Evolutionary conservation across 2,329 filamentous ascomycete genomes (phyloP), one percentile per base, ranked within the genome.

Genomic region (Ceratocystis alfenasii): DNA sequence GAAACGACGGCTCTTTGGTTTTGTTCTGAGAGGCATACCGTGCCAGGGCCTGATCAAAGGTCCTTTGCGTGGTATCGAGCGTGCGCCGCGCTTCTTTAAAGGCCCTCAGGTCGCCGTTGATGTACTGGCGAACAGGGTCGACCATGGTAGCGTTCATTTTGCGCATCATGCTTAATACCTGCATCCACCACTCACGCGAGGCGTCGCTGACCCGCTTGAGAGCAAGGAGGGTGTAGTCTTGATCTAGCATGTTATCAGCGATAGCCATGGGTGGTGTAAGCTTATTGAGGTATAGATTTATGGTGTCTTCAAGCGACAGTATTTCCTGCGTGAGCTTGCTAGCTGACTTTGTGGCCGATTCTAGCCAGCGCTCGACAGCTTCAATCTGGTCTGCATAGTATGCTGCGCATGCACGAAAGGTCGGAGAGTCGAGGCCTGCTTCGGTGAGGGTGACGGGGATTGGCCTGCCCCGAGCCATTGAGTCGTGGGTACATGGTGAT

Each of bases 321-420:
- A 95, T 81, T 73, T 85, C 82, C 74, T 83, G 80, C 2, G 81
- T 77, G 45, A 85, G 75, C 72, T 80, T 83, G 60, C 80, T 76
- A 7, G 81, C 81, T 60, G 80, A 79, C 69, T 77, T 77, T 61
- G 79, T 76, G 69, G 84, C 84, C 64, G 77, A 78, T 53, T 82
- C 91, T 36, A 99, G 88, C 94, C 94, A 99, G 81, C 84, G 86
- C 76, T 97, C 94, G 68, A 97, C 83, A 66, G 85, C 82, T 70
- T 97, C 94, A 72, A 96, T 84, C 78, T 99, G 93, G 70, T 97
- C 94, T 69, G 85, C 83, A 73, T 96, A 96, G 77, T 96, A 90
- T 60, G 88, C 78, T 53, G 90, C 84, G 25, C 89, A 89, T 60
- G 92, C 90, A 70, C 94, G 90, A 75, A 97, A 97, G 45, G 92